These are phyloP conservation scores for Nakaseomyces delphensis DNA, from an alignment of 1,139 yeast species.

Conservation along the genomic window DNA sequence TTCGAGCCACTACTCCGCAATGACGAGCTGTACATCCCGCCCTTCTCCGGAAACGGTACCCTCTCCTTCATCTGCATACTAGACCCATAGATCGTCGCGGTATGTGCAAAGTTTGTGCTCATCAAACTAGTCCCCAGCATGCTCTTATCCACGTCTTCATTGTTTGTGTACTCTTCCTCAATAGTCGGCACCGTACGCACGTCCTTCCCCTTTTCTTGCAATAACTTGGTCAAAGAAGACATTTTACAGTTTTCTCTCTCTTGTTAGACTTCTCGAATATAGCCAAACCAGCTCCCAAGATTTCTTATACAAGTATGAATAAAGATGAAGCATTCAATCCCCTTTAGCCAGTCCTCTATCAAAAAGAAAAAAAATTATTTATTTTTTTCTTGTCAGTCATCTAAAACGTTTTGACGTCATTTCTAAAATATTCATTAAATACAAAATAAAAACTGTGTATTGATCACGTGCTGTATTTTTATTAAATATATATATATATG, in stretches of 20 bases:
- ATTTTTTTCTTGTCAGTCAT: too few relatives aligned
- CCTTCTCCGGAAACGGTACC: slow-evolving; percentile 19
- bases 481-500: too few relatives aligned
- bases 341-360: not conserved
- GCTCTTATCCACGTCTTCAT: slow-evolving; percentile 9
- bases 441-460: not conserved
- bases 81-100: slow-evolving; percentile 26
- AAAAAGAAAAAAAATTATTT: not conserved
- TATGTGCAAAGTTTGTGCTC: slow-evolving; percentile 31
- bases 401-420: slow-evolving; percentile 1
- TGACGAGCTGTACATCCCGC: slow-evolving; percentile 9
- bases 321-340: not conserved
- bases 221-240: slow-evolving; percentile 31
- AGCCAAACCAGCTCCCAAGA: too few relatives aligned
- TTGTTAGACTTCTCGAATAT: too few relatives aligned
- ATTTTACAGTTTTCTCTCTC: slow-evolving; percentile 11
- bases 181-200: slow-evolving; percentile 9
- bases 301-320: too few relatives aligned
- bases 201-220: slow-evolving; percentile 29
- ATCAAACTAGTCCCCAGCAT: slow-evolving; percentile 28
- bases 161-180: slow-evolving; percentile 18
- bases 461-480: too few relatives aligned
- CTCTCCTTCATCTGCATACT: slow-evolving; percentile 18
- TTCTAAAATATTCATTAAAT: too few relatives aligned
- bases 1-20: slow-evolving; percentile 5